These are phyloP conservation scores for Aegilops umbellulata DNA, from an alignment of 176 grass and related monocot genomes.

Conservation along the genomic window DNA sequence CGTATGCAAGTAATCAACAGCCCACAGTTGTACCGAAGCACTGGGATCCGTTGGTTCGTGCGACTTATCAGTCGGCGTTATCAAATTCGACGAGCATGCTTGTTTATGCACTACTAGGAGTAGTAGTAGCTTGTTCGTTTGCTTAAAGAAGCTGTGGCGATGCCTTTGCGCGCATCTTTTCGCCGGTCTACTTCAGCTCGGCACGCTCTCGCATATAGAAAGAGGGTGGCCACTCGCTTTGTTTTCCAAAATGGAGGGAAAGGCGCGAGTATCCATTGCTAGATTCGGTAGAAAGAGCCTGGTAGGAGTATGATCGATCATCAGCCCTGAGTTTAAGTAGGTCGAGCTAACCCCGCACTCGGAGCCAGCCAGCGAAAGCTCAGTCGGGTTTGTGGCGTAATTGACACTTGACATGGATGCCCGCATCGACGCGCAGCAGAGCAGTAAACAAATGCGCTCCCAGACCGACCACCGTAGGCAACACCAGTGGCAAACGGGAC, in stretches of 20 bases:
- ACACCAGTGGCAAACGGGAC: neutral
- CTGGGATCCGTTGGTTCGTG: neutral
- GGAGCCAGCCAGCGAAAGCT: neutral
- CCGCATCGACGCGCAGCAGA: neutral
- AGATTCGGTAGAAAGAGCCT: conserved; percentile 45
- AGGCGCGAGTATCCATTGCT: conserved; percentile 22
- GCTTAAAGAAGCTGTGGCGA: neutral
- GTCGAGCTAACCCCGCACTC: conserved; percentile 53
- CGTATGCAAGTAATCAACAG: too few relatives aligned
- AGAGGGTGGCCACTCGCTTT: neutral
- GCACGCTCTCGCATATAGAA: neutral
- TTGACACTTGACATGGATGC: conserved; percentile 5
- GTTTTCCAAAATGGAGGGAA: conserved; percentile 30
- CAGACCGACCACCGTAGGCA: conserved; percentile 19
- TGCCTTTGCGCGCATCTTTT: neutral
- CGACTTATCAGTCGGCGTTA: neutral
- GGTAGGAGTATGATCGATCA: neutral
- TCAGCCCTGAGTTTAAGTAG: conserved; percentile 21
- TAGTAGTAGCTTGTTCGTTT: neutral
- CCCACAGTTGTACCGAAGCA: neutral
- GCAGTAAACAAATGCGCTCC: conserved; percentile 33
- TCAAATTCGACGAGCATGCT: neutral
- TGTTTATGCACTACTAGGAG: too few relatives aligned
- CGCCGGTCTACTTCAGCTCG: neutral
- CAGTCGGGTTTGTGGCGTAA: neutral